Base-by-base conservation (phyloP, 495 filamentous ascomycete species). In the Alectoria sarmentosa region DNA sequence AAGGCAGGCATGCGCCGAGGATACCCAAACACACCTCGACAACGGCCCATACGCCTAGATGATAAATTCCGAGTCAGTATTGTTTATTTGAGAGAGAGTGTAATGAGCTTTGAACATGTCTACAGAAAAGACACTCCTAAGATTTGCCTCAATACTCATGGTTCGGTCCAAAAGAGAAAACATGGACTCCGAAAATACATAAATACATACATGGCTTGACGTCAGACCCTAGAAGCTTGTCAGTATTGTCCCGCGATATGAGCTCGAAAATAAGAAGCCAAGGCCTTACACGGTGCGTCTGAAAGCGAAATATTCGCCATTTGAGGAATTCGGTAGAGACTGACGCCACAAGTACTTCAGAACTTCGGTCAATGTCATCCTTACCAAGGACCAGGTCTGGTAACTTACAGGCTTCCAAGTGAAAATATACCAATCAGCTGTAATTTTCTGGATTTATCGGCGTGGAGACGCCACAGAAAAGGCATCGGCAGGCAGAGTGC, bases 401-500 rank as follows among this genome's bases (percentile, higher is more conserved):
- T 32, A n/a, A 42, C 65, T 67, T 64, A 67, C 65, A 68, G 62
- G 19, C 63, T 48, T 26, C 66, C 66, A 32, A 68, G 60, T 4
- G 54, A 30, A 28, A 68, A 65, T 4, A 65, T 42, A 6, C 62
- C 62, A 42, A 63, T 68, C 15, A 68, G 37, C 23, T 68, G 58
- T 8, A 65, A 1, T 30, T 60, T 62, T 44, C 54, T 60, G 15
- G 46, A 23, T 32, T 57, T 42, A n/a, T 60, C 58, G n/a, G 58
- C 36, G 30, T 68, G 66, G 34, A 68, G 52, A 15, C 54, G 62
- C 66, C 66, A 68, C 10, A 68, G 36, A 17, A 63, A 49, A 11
- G 67, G 67, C 44, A 66, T 61, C 2, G 67, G 67, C 30, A 67
- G 46, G 30, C 44, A 52, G 0, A 69, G 37, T 9, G 62, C 58